phyloP scores from a whole-genome alignment of 257 asterid species.

The Solanum etuberosum region DNA sequence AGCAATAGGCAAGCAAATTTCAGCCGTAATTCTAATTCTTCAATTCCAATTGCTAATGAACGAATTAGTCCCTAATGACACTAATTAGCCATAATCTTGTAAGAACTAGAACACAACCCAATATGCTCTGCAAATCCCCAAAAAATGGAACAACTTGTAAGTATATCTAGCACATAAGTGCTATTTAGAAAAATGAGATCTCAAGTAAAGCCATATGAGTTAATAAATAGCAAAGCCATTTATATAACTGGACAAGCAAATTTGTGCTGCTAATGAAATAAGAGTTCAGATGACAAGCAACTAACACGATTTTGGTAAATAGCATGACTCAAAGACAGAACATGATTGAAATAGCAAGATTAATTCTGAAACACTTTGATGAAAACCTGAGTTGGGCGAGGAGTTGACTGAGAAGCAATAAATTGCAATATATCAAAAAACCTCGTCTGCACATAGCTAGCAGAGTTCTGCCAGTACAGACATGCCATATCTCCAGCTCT shows the following conservation, averaged over 20 bases:
- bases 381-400: background rate
- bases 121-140: background rate
- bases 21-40: background rate
- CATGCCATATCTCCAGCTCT: background rate
- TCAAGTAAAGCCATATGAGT: background rate
- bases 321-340: background rate
- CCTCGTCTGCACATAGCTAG: constrained; percentile 17
- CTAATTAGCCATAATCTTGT: background rate
- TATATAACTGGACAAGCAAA: background rate
- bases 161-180: background rate
- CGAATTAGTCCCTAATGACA: background rate
- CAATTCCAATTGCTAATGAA: background rate
- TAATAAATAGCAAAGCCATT: background rate
- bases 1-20: background rate
- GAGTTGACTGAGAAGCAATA: constrained; percentile 23
- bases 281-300: background rate
- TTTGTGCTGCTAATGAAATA: background rate
- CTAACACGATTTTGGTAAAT: background rate
- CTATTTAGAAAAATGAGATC: background rate
- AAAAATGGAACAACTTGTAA: background rate
- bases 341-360: background rate
- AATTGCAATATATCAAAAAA: constrained; percentile 26
- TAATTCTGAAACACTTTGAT: background rate
- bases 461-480: constrained; percentile 24
- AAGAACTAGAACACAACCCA: background rate